Percentiles rank a stretch among this genome's conserved stretches.
Evolutionary conservation across 306 rosid genomes (phyloP).

Genomic region (Adenanthera pavonina): DNA sequence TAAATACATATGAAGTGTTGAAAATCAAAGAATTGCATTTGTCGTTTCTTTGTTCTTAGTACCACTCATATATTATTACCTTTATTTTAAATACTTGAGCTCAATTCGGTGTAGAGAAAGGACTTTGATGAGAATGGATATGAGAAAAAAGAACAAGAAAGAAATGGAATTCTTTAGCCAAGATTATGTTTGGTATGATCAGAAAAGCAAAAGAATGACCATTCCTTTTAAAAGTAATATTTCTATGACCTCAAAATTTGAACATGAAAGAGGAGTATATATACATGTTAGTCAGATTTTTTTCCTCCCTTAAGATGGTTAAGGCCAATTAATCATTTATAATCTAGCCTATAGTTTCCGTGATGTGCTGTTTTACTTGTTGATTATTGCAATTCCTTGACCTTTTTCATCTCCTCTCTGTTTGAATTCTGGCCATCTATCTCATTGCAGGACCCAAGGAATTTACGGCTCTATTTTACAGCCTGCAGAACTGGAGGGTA

Average conservation of each 20-base stretch:
- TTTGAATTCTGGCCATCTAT: slow-evolving; percentile 23
- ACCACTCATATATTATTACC: neutral
- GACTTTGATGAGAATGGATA: neutral
- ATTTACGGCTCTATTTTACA: slow-evolving; percentile 79
- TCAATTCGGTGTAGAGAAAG: neutral
- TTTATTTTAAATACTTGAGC: neutral
- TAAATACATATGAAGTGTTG: neutral
- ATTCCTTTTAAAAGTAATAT: neutral
- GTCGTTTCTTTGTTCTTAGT: neutral
- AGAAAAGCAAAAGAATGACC: neutral
- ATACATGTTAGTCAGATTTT: neutral
- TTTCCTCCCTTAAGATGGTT: neutral
- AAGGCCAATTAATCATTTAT: neutral
- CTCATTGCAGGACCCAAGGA: slow-evolving; percentile 87
- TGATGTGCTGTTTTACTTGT: neutral
- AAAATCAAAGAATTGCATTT: neutral
- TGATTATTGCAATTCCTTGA: neutral
- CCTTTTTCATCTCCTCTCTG: neutral
- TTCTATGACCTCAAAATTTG: neutral
- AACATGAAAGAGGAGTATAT: neutral
- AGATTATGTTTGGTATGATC: neutral
- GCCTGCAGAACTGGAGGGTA: slow-evolving; percentile 98
- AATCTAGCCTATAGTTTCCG: neutral
- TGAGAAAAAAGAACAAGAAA: neutral
- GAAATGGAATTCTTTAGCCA: neutral